A percentile compares a stretch with the other conserved stretches of the same genome.
These are phyloP conservation scores for Malania oleifera DNA, from an alignment of 164 flowering plant species.

Conservation along the genomic window DNA sequence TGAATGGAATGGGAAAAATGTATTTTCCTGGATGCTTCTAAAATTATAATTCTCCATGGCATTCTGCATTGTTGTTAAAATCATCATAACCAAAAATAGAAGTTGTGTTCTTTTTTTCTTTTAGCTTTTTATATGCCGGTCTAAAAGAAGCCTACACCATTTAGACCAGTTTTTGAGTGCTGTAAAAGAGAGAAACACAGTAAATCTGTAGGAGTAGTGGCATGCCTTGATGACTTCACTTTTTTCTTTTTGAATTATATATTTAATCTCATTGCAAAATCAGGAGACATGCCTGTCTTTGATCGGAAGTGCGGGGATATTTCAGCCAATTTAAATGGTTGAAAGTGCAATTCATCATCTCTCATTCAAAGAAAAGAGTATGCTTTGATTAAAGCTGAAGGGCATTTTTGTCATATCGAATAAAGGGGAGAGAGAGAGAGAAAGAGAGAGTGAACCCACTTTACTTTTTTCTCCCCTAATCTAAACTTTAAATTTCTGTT, in stretches of 20 bases:
- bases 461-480: constrained; percentile 37
- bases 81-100: too few relatives aligned
- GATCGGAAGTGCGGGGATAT: constrained; percentile 18
- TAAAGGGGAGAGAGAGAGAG: constrained; percentile 16
- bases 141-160: constrained; percentile 2
- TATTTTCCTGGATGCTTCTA: too few relatives aligned
- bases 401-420: constrained; percentile 48
- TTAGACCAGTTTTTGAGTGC: not conserved
- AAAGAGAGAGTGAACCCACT: constrained; percentile 30
- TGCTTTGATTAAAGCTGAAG: constrained; percentile 57
- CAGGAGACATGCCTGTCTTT: constrained; percentile 11
- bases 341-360: constrained; percentile 45
- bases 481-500: constrained; percentile 63
- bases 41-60: too few relatives aligned
- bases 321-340: constrained; percentile 24
- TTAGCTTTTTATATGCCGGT: not conserved
- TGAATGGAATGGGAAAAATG: too few relatives aligned
- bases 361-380: constrained; percentile 30
- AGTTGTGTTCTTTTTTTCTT: too few relatives aligned
- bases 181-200: constrained; percentile 1
- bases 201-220: not conserved
- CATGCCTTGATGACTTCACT: constrained; percentile 4
- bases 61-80: too few relatives aligned
- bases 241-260: not conserved
- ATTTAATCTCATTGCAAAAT: not conserved